Evolutionary conservation across 768 basidiomycete species (phyloP), one percentile per base, ranked within the genome.

Genomic region (Lactifluus hygrophoroides): DNA sequence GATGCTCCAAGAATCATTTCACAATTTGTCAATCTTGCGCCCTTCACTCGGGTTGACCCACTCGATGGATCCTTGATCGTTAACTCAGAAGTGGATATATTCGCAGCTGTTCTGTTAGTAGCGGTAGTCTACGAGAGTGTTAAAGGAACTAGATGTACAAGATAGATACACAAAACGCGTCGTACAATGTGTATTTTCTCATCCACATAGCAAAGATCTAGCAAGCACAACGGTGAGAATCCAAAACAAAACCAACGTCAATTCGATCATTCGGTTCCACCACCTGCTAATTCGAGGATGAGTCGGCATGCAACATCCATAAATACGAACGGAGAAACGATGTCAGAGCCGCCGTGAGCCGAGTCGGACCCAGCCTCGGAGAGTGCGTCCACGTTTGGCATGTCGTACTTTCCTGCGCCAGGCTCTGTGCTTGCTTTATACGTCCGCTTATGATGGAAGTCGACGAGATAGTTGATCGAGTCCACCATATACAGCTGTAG

Each of bases 401-500:
- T 84, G 66, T 88, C 88, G 65, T 83, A 91, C 61, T 78, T 84
- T 17, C 81, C 85, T 17, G 86, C 85, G 6, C 77, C 86, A 0
- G 80, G 76, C 40, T 86, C 83, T 13, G 76, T 76, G 2, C 82
- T 82, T 6, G 89, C 90, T 64, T 76, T 80, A 72, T 97, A 96
- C 51, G 93, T 89, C 69, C 92, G 94, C 71, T 96, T 92, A 75
- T 98, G 94, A 66, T 96, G 87, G 74, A 99, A 99, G 69, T 98
- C 95, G 56, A 99, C 96, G 28, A 99, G 81, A 72, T 97, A 98
- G 73, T 97, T 97, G 70, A 86, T 84, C 23, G 85, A 85, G 69
- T 99, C 95, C 19, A 99, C 92, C 79, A 91, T 89, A 70, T 98
- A 99, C 38, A 98, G 80, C 66, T 97, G 94, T 1, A 99, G 80